Percentiles rank a stretch among this genome's conserved stretches.
Conservation (phyloP, 371 early-diverging fungal genomes). For the Batkoa obscura region DNA sequence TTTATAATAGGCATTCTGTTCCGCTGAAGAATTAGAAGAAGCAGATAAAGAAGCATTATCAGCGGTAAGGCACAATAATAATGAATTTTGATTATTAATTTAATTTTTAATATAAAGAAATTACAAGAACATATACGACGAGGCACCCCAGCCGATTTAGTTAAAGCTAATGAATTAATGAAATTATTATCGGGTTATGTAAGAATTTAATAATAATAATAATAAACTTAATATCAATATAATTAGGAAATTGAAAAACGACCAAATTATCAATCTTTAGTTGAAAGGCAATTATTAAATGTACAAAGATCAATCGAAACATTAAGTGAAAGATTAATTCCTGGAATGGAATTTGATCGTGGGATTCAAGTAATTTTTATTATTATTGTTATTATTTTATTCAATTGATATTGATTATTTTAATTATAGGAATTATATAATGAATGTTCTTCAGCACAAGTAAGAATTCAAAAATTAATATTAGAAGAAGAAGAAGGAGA, state of each 20-base stretch:
- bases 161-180: slow-evolving; percentile 88
- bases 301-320: slow-evolving; percentile 1
- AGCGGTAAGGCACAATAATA: slow-evolving; percentile 50
- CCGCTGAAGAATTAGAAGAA: slow-evolving; percentile 81
- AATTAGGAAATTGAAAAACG: slow-evolving; percentile 8
- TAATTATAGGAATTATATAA: slow-evolving; percentile 4
- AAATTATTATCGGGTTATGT: slow-evolving; percentile 91
- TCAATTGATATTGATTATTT: too few species aligned
- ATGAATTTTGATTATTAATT: not conserved
- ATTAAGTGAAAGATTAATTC: not conserved
- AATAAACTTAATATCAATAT: too few species aligned
- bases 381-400: too few species aligned
- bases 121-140: slow-evolving; percentile 87
- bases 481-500: slow-evolving; percentile 6
- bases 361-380: not conserved
- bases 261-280: slow-evolving; percentile 7
- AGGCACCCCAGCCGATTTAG: slow-evolving; percentile 79
- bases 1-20: slow-evolving; percentile 33
- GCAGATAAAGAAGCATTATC: slow-evolving; percentile 75
- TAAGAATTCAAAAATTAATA: slow-evolving; percentile 1
- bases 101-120: slow-evolving; percentile 31
- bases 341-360: not conserved
- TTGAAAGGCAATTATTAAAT: not conserved
- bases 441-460: slow-evolving; percentile 6
- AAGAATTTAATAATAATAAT: slow-evolving; percentile 20